Evolutionary conservation across 148 eudicot species (phyloP).

Genomic region (Persicaria tinctoria): DNA sequence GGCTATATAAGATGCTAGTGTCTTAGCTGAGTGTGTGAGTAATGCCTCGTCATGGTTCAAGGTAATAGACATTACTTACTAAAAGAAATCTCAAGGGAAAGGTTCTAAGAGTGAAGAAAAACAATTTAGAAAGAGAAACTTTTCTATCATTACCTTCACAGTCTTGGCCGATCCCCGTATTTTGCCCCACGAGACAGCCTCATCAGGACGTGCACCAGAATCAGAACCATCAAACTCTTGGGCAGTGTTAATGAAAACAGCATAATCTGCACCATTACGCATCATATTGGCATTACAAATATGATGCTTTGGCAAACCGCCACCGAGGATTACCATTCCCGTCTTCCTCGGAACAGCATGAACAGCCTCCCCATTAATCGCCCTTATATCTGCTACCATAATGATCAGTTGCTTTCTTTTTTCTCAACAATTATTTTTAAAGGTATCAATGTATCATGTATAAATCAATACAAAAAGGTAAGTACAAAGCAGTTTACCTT

Average conservation of each 20-base stretch:
- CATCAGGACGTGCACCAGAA: slow-evolving; percentile 93
- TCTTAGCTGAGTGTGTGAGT: background rate
- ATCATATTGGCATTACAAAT: slow-evolving; percentile 93
- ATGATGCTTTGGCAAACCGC: slow-evolving; percentile 87
- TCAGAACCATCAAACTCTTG: slow-evolving; percentile 94
- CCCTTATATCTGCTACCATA: slow-evolving; percentile 59
- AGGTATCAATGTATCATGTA: background rate
- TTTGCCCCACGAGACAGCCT: slow-evolving; percentile 96
- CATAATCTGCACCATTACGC: slow-evolving; percentile 91
- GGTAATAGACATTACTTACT: too few species aligned
- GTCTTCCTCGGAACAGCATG: slow-evolving; percentile 85
- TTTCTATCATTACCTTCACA: slow-evolving; percentile 41
- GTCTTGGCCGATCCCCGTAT: slow-evolving; percentile 75
- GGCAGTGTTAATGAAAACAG: slow-evolving; percentile 84
- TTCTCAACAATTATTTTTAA: background rate
- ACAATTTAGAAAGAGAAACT: background rate
- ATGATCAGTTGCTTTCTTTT: background rate
- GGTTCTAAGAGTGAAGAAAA: too few species aligned
- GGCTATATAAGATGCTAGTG: too few species aligned
- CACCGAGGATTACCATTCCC: slow-evolving; percentile 81
- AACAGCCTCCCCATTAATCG: slow-evolving; percentile 75
- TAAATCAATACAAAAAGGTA: background rate
- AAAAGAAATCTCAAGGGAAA: too few species aligned
- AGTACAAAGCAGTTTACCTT: slow-evolving; percentile 37
- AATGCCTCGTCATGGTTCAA: background rate